Evolutionary conservation across 352 stramenopile species (phyloP), one percentile per base, ranked within the genome.

Genomic region (Phytophthora brassicae): DNA sequence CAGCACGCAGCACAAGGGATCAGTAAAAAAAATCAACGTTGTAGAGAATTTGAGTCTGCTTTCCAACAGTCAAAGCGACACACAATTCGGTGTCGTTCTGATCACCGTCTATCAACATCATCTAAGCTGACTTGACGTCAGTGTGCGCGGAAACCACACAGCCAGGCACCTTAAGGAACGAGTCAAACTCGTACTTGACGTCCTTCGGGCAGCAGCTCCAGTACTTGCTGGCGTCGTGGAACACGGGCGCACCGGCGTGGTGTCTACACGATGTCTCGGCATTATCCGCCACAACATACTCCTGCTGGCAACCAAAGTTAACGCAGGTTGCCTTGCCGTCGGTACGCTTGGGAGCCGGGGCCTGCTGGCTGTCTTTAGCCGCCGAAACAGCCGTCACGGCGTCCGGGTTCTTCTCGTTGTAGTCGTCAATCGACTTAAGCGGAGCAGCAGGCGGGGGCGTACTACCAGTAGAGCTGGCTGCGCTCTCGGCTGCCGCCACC

Each of bases 151-250:
- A 86, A n/a, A 74, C 81, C 17, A 88, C 77, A 63, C 92, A 97
- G 35, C 89, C 90, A 1, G 86, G 81, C 14, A 98, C 80, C 55
- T 95, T 78, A 17, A 97, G 77, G 69, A 98, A 98, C 50, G 90
- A 92, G 28, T 98, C 91, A 73, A 97, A 98, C 70, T 98, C 90
- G 81, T 97, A 98, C 82, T 97, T 97, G 67, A 96, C 83, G 24
- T 77, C 66, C 64, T 97, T 94, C 14, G 92, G 90, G 63, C 93
- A 98, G 79, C 93, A 98, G 59, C 79, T 92, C 93, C 93, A 98
- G 72, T 86, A 97, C 72, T 98, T 98, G 66, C 86, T 84, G 43
- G 86, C 87, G 60, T 98, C 93, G 64, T 97, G 92, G 73, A 98
- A 98, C 33, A 98, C 86, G 1, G 92, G 92, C 31, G 88, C 77